phyloP scores from a whole-genome alignment of 2,329 filamentous ascomycete genomes.

The Cladosporium sp. region DNA sequence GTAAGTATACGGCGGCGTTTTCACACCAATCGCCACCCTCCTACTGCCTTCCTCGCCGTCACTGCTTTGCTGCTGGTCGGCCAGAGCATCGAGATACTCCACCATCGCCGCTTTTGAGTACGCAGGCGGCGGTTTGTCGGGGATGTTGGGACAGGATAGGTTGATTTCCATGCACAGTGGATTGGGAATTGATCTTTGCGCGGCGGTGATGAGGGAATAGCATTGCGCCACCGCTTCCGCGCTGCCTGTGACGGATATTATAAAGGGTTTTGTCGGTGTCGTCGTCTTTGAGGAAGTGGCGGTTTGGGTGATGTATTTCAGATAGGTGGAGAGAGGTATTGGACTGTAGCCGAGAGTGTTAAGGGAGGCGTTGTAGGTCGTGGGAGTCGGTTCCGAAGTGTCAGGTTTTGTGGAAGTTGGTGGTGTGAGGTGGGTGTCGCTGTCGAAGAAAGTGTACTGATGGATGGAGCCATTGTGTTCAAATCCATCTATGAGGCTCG shows the following conservation, averaged over 20 bases:
- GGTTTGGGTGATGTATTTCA: constrained; percentile 46
- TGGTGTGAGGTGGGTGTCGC: constrained; percentile 30
- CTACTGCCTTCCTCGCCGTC: not conserved
- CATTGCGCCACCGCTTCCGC: constrained; percentile 54
- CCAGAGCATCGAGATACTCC: constrained; percentile 52
- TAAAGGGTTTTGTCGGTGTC: constrained; percentile 54
- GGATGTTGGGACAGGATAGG: constrained; percentile 74
- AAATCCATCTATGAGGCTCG: constrained; percentile 63
- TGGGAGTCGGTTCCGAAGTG: constrained; percentile 3
- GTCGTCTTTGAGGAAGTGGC: constrained; percentile 17
- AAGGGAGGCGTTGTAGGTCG: constrained; percentile 34
- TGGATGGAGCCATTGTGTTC: constrained; percentile 57
- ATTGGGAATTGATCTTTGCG: constrained; percentile 35
- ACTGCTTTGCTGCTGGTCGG: not conserved
- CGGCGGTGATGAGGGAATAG: constrained; percentile 47
- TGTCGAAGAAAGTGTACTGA: constrained; percentile 63
- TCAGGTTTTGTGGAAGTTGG: not conserved
- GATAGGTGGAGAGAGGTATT: constrained; percentile 54
- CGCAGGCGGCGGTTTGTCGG: constrained; percentile 63
- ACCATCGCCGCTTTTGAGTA: constrained; percentile 54
- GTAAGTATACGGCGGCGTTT: constrained; percentile 74
- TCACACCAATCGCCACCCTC: constrained; percentile 57
- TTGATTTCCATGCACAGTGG: constrained; percentile 71
- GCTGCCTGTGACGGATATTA: constrained; percentile 67
- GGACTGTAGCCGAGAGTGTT: constrained; percentile 76